Evolutionary conservation across 2,329 filamentous ascomycete genomes (phyloP).

Genomic region (Coniochaeta pulveracea): DNA sequence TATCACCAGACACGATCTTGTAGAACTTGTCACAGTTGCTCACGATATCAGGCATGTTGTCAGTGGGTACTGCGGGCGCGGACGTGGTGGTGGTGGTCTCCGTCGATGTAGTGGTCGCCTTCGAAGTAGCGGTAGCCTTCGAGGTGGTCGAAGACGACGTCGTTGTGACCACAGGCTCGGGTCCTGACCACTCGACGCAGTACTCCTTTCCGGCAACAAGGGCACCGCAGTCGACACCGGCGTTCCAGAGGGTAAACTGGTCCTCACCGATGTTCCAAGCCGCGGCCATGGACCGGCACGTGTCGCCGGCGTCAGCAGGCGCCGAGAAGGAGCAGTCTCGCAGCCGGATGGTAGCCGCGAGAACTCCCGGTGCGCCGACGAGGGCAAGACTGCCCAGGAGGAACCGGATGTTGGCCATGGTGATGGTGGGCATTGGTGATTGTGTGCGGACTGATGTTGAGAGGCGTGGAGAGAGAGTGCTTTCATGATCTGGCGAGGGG

Average conservation of each 20-base stretch:
- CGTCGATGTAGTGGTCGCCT: neutral
- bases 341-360: neutral
- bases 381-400: too few species aligned
- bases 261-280: neutral
- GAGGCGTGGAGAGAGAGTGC: too few species aligned
- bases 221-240: neutral
- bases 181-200: neutral
- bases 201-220: neutral
- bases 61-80: neutral
- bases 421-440: too few species aligned
- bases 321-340: neutral
- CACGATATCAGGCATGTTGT: neutral
- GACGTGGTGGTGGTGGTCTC: neutral
- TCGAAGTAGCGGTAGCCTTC: neutral
- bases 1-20: neutral
- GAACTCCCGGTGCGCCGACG: neutral
- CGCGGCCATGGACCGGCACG: neutral
- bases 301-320: neutral
- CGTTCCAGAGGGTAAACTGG: neutral
- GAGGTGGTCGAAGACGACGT: neutral
- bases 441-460: too few species aligned
- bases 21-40: constrained; percentile 1
- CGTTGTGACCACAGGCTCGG: neutral
- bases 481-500: too few species aligned
- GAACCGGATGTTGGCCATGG: too few species aligned